These are phyloP conservation scores for Aspergillus pseudotamarii DNA, from an alignment of 2,329 filamentous ascomycete species.

Conservation along the genomic window DNA sequence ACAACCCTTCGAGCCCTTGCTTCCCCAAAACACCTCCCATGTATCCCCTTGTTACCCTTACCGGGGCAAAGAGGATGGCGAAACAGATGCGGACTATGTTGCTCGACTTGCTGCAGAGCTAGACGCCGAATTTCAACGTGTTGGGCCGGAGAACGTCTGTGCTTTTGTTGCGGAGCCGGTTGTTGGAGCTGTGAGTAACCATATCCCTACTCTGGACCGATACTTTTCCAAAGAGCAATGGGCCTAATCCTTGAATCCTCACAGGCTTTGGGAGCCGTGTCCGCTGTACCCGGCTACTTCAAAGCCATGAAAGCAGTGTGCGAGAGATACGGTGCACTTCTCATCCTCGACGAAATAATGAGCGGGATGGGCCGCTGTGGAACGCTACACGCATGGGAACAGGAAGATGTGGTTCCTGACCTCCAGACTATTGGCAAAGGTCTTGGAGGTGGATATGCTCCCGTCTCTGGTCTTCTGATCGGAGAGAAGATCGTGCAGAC, in stretches of 20 bases:
- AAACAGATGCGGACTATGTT: slow-evolving; percentile 64
- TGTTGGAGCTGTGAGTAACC: slow-evolving; percentile 64
- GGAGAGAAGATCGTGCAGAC: slow-evolving; percentile 52
- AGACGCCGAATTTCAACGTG: slow-evolving; percentile 64
- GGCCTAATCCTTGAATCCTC: background rate
- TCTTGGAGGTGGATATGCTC: slow-evolving; percentile 59
- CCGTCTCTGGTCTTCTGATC: slow-evolving; percentile 59
- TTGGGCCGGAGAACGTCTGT: slow-evolving; percentile 68
- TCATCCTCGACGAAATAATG: slow-evolving; percentile 83
- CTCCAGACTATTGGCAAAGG: slow-evolving; percentile 64
- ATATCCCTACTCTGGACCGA: background rate
- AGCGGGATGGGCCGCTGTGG: slow-evolving; percentile 63
- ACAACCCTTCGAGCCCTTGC: slow-evolving; percentile 62
- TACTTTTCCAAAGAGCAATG: background rate
- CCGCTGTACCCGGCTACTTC: slow-evolving; percentile 69
- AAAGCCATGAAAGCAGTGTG: slow-evolving; percentile 69
- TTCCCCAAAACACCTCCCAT: slow-evolving; percentile 59
- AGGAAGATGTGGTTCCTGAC: slow-evolving; percentile 61
- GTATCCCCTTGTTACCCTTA: slow-evolving; percentile 71
- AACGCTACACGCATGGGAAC: slow-evolving; percentile 61
- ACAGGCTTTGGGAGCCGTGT: slow-evolving; percentile 69
- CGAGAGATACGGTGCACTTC: slow-evolving; percentile 68
- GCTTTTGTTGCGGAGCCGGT: slow-evolving; percentile 75
- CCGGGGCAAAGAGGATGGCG: slow-evolving; percentile 54
- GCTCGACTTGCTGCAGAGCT: slow-evolving; percentile 64